Evolutionary conservation across 345 rosid species (phyloP).

Genomic region (Litchi chinensis): DNA sequence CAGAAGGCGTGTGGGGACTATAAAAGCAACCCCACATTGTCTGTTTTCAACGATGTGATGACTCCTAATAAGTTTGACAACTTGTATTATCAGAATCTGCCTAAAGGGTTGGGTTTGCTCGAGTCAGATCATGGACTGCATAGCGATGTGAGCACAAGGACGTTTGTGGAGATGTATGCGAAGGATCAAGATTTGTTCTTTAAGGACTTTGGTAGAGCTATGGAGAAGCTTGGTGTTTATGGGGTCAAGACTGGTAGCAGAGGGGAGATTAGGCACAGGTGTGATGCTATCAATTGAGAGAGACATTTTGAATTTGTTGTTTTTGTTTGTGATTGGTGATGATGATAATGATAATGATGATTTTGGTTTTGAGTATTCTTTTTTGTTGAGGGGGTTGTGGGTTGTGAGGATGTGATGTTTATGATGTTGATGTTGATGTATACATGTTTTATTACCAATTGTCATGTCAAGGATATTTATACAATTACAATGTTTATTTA

Average conservation of each 20-base stretch:
- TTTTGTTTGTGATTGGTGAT: neutral
- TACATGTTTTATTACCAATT: constrained; percentile 27
- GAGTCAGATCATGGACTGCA: constrained; percentile 74
- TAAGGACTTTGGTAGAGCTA: constrained; percentile 66
- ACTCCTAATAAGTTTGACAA: constrained; percentile 89
- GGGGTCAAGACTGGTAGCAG: constrained; percentile 78
- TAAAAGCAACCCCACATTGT: constrained; percentile 61
- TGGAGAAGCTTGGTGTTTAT: constrained; percentile 77
- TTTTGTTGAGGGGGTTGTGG: constrained; percentile 1
- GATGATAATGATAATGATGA: neutral
- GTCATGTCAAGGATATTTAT: constrained; percentile 35
- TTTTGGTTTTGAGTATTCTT: constrained; percentile 20
- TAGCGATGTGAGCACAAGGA: constrained; percentile 56
- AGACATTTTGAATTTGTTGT: neutral
- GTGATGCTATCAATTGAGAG: constrained; percentile 76
- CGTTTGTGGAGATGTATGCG: constrained; percentile 73
- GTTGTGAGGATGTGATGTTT: constrained; percentile 17
- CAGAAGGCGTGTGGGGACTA: constrained; percentile 64
- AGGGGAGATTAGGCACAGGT: constrained; percentile 92
- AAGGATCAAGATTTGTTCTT: constrained; percentile 64
- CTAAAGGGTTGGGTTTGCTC: constrained; percentile 75
- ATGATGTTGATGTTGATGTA: constrained; percentile 22
- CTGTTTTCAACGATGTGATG: constrained; percentile 92
- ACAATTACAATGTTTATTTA: constrained; percentile 27
- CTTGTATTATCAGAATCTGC: constrained; percentile 74